phyloP scores from a whole-genome alignment of 225 moss, liverwort and hornwort species.

The Pleurozium schreberi region DNA sequence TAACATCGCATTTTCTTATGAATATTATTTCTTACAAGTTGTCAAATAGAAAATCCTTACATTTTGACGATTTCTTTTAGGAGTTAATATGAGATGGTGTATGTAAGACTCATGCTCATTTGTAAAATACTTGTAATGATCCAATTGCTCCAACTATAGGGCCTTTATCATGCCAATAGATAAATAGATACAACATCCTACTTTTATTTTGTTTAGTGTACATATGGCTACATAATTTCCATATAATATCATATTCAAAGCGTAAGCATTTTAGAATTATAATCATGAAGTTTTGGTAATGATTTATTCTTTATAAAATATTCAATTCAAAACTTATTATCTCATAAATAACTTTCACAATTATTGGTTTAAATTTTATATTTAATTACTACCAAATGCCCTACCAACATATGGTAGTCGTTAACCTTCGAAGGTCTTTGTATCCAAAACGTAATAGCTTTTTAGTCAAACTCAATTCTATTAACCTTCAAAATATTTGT shows the following conservation, averaged over 20 bases:
- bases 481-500: background rate
- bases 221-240: too few relatives aligned
- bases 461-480: too few relatives aligned
- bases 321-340: background rate
- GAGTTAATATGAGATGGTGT: too few relatives aligned
- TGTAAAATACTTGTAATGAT: too few relatives aligned
- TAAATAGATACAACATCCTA: too few relatives aligned
- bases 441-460: background rate
- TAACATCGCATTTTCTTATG: background rate
- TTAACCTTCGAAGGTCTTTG: background rate
- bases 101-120: too few relatives aligned
- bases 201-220: too few relatives aligned
- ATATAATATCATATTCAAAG: background rate
- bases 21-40: background rate
- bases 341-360: too few relatives aligned
- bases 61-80: too few relatives aligned
- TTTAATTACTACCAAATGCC: background rate
- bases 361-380: background rate
- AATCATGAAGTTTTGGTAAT: background rate
- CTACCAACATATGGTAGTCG: background rate
- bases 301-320: background rate
- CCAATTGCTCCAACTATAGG: too few relatives aligned
- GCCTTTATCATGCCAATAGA: too few relatives aligned
- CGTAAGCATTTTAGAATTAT: background rate
- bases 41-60: too few relatives aligned